A percentile compares a stretch with the other conserved stretches of the same genome.
Evolutionary conservation across 1,284 basidiomycete genomes (phyloP).

Genomic region (Volvariella volvacea): DNA sequence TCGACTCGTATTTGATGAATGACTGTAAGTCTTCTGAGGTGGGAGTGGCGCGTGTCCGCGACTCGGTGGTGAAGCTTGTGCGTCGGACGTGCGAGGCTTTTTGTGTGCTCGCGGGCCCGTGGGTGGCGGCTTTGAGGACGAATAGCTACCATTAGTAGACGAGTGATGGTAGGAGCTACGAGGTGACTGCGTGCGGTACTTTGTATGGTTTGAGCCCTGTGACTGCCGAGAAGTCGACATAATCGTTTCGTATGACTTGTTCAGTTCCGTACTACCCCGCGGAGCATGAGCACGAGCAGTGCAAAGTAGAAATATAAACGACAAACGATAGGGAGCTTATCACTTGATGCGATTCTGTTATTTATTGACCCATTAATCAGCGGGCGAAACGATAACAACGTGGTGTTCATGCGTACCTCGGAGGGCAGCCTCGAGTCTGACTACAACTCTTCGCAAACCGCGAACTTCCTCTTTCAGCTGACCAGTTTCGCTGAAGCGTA

Average conservation of each 20-base stretch:
- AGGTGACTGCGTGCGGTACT: slow-evolving; percentile 34
- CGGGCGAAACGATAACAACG: slow-evolving; percentile 5
- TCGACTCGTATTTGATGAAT: slow-evolving; percentile 12
- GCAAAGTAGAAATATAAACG: slow-evolving; percentile 3
- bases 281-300: slow-evolving; percentile 5
- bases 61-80: slow-evolving; percentile 36
- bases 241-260: slow-evolving; percentile 62
- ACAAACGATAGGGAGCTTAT: slow-evolving; percentile 68
- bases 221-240: slow-evolving; percentile 36
- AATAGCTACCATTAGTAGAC: slow-evolving; percentile 19
- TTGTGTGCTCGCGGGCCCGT: slow-evolving; percentile 74
- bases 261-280: slow-evolving; percentile 49
- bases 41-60: slow-evolving; percentile 23
- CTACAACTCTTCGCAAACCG: slow-evolving; percentile 56
- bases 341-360: slow-evolving; percentile 64
- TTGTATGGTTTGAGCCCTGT: slow-evolving; percentile 27
- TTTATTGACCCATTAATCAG: slow-evolving; percentile 5
- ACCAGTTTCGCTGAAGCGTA: slow-evolving; percentile 66
- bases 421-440: slow-evolving; percentile 62
- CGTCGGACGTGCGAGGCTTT: slow-evolving; percentile 61
- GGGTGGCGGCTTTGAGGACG: slow-evolving; percentile 50
- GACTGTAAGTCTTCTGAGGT: slow-evolving; percentile 18
- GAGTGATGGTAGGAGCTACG: slow-evolving; percentile 28
- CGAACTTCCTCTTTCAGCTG: slow-evolving; percentile 74
- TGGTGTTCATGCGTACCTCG: slow-evolving; percentile 43